These are phyloP conservation scores for Rhytidiadelphus loreus DNA, from an alignment of 225 moss, liverwort and hornwort species.

Conservation along the genomic window DNA sequence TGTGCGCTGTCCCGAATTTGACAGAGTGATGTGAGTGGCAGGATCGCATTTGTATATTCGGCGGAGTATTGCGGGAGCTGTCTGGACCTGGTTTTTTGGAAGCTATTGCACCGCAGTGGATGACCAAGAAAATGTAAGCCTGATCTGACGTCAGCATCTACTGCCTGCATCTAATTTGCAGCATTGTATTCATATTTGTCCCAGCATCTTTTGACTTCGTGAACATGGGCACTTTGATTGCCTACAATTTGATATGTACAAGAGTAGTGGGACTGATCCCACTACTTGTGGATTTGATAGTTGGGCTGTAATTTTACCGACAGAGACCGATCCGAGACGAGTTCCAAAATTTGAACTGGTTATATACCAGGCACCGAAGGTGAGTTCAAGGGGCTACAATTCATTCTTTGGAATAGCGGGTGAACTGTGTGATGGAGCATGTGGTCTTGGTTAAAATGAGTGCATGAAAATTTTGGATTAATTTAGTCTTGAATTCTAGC, in stretches of 20 bases:
- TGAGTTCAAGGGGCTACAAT: constrained; percentile 2
- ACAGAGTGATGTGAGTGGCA: constrained; percentile 4
- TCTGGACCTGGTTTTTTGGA: constrained; percentile 82
- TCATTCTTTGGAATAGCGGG: neutral
- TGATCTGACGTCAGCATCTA: constrained; percentile 8
- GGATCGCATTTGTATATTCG: constrained; percentile 63
- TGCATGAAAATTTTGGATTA: neutral
- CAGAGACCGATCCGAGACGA: constrained; percentile 54
- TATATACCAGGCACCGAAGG: constrained; percentile 84
- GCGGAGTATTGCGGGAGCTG: constrained; percentile 45
- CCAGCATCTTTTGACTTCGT: neutral
- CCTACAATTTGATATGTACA: neutral
- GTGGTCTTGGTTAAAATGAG: neutral
- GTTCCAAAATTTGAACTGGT: constrained; percentile 67
- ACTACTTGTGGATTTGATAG: constrained; percentile 20
- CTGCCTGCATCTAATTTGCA: neutral
- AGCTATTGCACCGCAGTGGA: constrained; percentile 46
- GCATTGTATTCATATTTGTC: neutral
- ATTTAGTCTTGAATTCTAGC: neutral
- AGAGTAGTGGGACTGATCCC: neutral
- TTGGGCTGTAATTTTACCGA: constrained; percentile 80
- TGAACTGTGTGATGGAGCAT: neutral
- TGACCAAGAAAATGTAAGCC: constrained; percentile 79
- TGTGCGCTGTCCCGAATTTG: neutral
- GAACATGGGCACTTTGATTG: neutral